Evolutionary conservation across 495 filamentous ascomycete species (phyloP), one percentile per base, ranked within the genome.

Genomic region (Trichoderma virens): DNA sequence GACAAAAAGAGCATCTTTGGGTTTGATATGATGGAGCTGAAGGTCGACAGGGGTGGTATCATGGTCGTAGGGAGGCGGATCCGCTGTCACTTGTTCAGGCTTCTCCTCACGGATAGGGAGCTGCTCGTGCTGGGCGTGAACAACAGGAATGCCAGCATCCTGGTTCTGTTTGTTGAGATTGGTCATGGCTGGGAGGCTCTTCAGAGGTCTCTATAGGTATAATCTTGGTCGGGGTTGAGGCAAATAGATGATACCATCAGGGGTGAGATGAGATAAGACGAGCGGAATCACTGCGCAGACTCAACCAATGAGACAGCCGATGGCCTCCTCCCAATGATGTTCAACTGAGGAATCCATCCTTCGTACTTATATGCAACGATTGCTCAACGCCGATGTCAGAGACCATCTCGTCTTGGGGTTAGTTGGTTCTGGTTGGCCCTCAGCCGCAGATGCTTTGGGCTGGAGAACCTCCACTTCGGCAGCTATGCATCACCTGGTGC

Each of bases 1-100:
- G 64, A 80, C 66, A 7, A 80, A 38, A 4, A 80, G 43, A 4
- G 74, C 76, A 13, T 73, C 71, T 0, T 65, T 27, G 0, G 64
- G 61, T 5, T 62, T 60, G 14, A 75, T 41, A 18, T 72, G 69
- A 45, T 80, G 73, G 27, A 81, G 74, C 61, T 66, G 65, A 27
- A 69, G 9, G 41, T 47, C 25, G 30, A 66, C 32, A 20, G 69
- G 47, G 20, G 64, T 59, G 20, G 65, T n/a, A 1, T 13, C 23
- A 30, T 23, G 23, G 14, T 56, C 51, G 8, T 56, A 56, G 27
- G 51, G 51, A 28, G 51, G 51, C 23, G 51, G 51, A 18, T 56
- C 51, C 13, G 9, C 25, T 18, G 23, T 8, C 0, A 25, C 25
- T 13, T 27, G 9, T 14, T 14, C 30, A 8, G 6, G 3, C 20